Conservation (phyloP, 2,329 filamentous ascomycete species). For the Dothideomycetes sp. region DNA sequence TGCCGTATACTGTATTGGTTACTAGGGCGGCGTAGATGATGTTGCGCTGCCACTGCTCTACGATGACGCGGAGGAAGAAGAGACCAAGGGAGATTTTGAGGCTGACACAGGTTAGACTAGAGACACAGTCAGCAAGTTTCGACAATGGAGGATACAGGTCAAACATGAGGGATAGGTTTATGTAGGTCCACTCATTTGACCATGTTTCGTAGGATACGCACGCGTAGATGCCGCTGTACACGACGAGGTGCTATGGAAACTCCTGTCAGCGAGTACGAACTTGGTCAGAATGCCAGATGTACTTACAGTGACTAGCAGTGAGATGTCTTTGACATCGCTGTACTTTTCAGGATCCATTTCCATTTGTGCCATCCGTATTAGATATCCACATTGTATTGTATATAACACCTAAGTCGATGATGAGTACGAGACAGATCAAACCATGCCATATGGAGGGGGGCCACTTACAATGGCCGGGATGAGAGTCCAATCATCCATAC, state of each 20-base stretch:
- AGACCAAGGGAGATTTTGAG: conserved; percentile 13
- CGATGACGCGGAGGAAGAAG: conserved; percentile 15
- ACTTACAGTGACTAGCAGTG: not conserved
- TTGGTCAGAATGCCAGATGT: too few species aligned
- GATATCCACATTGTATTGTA: not conserved
- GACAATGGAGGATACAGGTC: too few species aligned
- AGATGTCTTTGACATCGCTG: not conserved
- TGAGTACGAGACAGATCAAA: too few species aligned
- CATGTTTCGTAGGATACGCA: too few species aligned
- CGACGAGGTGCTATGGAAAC: not conserved
- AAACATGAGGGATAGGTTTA: too few species aligned
- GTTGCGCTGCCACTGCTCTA: conserved; percentile 10
- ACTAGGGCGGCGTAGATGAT: not conserved
- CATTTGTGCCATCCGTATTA: not conserved
- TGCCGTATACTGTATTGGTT: not conserved
- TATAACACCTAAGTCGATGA: not conserved
- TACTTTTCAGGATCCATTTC: not conserved
- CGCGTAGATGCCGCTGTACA: conserved; percentile 6
- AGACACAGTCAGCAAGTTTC: too few species aligned
- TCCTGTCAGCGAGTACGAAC: not conserved
- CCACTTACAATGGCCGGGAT: not conserved
- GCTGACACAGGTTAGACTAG: conserved; percentile 8
- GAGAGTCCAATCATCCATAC: conserved; percentile 1
- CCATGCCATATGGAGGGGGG: not conserved
- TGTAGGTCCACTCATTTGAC: too few species aligned